Percentiles rank a stretch among this genome's conserved stretches.
phyloP scores from a whole-genome alignment of 2,329 filamentous ascomycete genomes.

The Ophiosphaerella korrae region DNA sequence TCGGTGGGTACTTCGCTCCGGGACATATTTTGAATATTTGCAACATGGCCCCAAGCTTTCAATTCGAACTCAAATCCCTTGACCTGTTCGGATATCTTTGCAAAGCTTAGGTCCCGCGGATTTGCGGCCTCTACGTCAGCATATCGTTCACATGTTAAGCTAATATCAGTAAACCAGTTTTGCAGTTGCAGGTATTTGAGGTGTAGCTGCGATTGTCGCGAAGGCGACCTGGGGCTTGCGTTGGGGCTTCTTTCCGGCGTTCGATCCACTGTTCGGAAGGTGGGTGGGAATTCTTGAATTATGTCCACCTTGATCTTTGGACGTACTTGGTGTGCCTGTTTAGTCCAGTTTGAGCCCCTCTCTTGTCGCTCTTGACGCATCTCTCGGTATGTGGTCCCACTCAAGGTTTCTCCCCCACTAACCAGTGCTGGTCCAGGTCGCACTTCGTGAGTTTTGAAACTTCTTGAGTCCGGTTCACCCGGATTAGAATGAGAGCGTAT shows the following conservation, averaged over 20 bases:
- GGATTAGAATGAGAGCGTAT: too few species aligned
- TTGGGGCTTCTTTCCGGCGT: slow-evolving; percentile 17
- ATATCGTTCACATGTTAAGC: slow-evolving; percentile 19
- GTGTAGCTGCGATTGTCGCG: slow-evolving; percentile 20
- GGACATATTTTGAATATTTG: slow-evolving; percentile 22
- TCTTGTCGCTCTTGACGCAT: background rate
- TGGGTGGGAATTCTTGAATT: slow-evolving; percentile 20
- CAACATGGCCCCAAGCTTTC: slow-evolving; percentile 26
- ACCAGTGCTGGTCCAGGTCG: slow-evolving; percentile 10
- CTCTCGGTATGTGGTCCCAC: background rate
- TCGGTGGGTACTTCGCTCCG: slow-evolving; percentile 15
- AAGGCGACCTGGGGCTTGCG: slow-evolving; percentile 23
- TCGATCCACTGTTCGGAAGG: background rate
- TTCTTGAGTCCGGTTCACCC: background rate
- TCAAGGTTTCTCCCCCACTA: slow-evolving; percentile 11
- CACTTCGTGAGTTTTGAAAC: slow-evolving; percentile 18
- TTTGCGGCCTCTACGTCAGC: slow-evolving; percentile 27
- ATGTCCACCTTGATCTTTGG: slow-evolving; percentile 30
- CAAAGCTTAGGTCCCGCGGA: slow-evolving; percentile 30
- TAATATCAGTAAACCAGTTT: slow-evolving; percentile 20
- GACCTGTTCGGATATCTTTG: slow-evolving; percentile 26
- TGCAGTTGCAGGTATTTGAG: slow-evolving; percentile 26
- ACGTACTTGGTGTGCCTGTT: slow-evolving; percentile 11
- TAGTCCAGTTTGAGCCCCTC: background rate
- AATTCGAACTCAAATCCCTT: slow-evolving; percentile 31